Conservation (phyloP, 2,329 filamentous ascomycete genomes). For the Aplosporella prunicola region DNA sequence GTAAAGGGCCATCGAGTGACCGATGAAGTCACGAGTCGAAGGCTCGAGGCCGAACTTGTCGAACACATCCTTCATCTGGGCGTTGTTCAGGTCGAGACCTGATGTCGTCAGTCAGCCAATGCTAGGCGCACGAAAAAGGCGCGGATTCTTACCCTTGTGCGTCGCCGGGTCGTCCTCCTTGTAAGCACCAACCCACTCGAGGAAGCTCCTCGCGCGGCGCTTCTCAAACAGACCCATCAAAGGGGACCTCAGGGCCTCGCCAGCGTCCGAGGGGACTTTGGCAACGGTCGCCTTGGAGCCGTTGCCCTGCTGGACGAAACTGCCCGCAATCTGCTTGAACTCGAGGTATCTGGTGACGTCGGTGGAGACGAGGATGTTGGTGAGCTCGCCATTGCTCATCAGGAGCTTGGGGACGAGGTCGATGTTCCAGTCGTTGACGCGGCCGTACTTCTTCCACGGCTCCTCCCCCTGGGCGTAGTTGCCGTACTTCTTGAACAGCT, state of each 20-base stretch:
- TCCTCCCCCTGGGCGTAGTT: conserved; percentile 71
- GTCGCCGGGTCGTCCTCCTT: conserved; percentile 71
- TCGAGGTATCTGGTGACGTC: conserved; percentile 52
- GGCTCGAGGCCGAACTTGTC: conserved; percentile 94
- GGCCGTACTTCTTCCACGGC: conserved; percentile 97
- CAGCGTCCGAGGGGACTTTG: conserved; percentile 91
- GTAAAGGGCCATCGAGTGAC: conserved; percentile 96
- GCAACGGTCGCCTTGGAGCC: conserved; percentile 82
- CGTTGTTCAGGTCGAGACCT: conserved; percentile 68
- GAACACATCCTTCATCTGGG: conserved; percentile 97
- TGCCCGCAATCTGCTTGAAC: conserved; percentile 68
- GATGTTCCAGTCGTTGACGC: conserved; percentile 98
- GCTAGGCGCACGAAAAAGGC: not conserved
- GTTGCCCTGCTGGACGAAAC: conserved; percentile 84
- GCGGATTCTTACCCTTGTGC: conserved; percentile 65
- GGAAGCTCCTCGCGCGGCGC: conserved; percentile 89
- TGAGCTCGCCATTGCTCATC: conserved; percentile 97
- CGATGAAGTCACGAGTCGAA: conserved; percentile 87
- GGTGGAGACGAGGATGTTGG: conserved; percentile 95
- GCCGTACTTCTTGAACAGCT: conserved; percentile 97
- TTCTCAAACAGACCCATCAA: conserved; percentile 98
- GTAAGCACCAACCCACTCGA: conserved; percentile 89
- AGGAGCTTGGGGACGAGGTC: conserved; percentile 96
- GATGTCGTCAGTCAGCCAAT: not conserved
- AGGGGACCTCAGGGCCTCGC: conserved; percentile 77